Percentiles rank a stretch among this genome's conserved stretches.
Conservation (phyloP, 352 stramenopile species). For the Globisporangium yorkense region DNA sequence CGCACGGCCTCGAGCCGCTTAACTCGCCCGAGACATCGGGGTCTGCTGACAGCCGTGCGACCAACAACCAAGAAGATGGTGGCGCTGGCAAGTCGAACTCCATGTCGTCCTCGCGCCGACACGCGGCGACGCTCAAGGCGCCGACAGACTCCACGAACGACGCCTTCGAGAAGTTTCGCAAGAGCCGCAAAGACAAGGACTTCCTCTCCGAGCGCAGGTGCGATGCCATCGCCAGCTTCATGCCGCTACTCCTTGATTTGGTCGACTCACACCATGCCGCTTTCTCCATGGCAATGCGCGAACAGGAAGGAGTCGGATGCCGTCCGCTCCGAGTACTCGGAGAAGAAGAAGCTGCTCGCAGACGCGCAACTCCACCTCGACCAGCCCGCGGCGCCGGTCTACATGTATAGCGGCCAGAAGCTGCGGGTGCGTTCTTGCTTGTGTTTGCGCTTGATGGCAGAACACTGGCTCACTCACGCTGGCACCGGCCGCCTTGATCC, state of each 20-base stretch:
- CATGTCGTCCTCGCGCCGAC: conserved; percentile 5
- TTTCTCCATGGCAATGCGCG: neutral
- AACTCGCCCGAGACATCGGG: neutral
- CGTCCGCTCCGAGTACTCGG: conserved; percentile 25
- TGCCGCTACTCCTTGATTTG: neutral
- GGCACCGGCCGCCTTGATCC: neutral
- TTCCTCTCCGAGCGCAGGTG: conserved; percentile 49
- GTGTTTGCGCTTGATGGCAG: neutral
- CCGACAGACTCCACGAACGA: conserved; percentile 69
- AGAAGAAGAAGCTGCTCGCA: conserved; percentile 29
- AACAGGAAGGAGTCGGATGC: conserved; percentile 24
- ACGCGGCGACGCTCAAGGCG: conserved; percentile 40
- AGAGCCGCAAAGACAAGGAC: conserved; percentile 43
- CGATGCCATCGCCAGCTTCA: neutral
- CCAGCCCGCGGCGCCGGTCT: conserved; percentile 33
- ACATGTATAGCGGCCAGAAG: conserved; percentile 87
- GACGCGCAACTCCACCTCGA: conserved; percentile 15
- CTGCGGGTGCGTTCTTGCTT: conserved; percentile 38
- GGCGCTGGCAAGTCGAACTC: neutral
- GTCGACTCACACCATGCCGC: neutral
- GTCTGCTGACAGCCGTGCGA: neutral
- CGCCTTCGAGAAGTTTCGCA: conserved; percentile 48
- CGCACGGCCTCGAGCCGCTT: neutral
- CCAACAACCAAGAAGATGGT: neutral
- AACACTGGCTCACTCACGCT: neutral